Conservation (phyloP, 2,329 filamentous ascomycete species). For the Thermomyces lanuginosus region DNA sequence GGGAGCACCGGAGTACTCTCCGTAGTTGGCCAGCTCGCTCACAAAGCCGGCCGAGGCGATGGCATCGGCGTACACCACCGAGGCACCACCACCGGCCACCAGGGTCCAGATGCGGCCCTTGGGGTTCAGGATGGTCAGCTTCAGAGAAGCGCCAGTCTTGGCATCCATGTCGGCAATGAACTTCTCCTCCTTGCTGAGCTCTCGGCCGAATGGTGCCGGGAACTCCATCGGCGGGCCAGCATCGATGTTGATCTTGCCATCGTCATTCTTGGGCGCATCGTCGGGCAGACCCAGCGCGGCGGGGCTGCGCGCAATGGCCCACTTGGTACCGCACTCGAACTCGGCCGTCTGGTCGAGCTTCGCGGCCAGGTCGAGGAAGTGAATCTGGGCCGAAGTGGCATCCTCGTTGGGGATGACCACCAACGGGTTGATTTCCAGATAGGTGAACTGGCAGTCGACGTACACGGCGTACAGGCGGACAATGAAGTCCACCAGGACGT, state of each 20-base stretch:
- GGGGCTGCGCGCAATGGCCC: constrained; percentile 87
- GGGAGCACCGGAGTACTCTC: constrained; percentile 97
- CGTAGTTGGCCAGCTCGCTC: constrained; percentile 95
- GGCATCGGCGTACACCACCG: constrained; percentile 95
- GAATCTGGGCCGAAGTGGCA: constrained; percentile 78
- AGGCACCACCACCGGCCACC: constrained; percentile 97
- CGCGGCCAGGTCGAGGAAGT: constrained; percentile 96
- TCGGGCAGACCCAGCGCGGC: constrained; percentile 70
- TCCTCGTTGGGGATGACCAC: constrained; percentile 93
- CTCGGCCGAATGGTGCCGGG: constrained; percentile 95
- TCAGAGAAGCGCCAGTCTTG: constrained; percentile 97
- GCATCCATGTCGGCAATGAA: constrained; percentile 98
- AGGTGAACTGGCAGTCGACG: constrained; percentile 99
- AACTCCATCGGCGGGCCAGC: constrained; percentile 97
- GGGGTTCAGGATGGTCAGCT: constrained; percentile 89
- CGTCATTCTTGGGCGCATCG: constrained; percentile 41
- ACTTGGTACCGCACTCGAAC: constrained; percentile 98
- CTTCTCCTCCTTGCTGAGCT: constrained; percentile 95
- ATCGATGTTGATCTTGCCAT: constrained; percentile 82
- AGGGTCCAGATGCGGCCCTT: constrained; percentile 92
- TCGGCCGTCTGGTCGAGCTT: constrained; percentile 99
- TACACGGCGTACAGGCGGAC: constrained; percentile 95
- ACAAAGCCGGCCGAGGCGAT: constrained; percentile 94
- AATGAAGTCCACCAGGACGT: constrained; percentile 98
- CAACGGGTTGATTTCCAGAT: constrained; percentile 98